Percentiles rank a stretch among this genome's conserved stretches.
Conservation (phyloP, 345 rosid species). For the Mercurialis annua region DNA sequence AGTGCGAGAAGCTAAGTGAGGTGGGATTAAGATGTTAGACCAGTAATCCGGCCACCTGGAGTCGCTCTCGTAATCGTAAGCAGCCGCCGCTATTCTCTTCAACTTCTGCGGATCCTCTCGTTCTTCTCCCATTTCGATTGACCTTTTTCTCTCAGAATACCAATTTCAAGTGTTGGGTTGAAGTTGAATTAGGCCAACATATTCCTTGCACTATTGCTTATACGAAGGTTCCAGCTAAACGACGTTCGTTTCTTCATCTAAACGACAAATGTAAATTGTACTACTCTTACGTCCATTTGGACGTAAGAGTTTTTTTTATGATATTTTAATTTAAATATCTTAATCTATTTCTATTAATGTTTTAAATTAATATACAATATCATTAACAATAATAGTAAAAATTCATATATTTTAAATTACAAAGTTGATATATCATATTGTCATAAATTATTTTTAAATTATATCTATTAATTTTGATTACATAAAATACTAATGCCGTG, state of each 20-base stretch:
- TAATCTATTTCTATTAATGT: too few relatives aligned
- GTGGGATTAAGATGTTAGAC: conserved; percentile 91
- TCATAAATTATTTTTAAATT: too few relatives aligned
- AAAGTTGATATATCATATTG: too few relatives aligned
- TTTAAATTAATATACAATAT: too few relatives aligned
- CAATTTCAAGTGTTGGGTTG: neutral
- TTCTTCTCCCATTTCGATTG: conserved; percentile 51
- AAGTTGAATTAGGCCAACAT: conserved; percentile 1
- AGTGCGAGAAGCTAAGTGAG: conserved; percentile 80
- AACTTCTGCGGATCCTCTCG: conserved; percentile 81
- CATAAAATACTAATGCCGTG: too few relatives aligned
- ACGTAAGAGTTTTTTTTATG: too few relatives aligned
- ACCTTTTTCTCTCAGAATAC: neutral
- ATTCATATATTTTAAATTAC: too few relatives aligned
- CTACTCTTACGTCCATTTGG: too few relatives aligned
- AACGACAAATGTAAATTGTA: neutral
- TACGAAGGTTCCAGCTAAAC: neutral
- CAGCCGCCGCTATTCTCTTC: conserved; percentile 74
- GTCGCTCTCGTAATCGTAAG: conserved; percentile 88
- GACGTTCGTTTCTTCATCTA: neutral
- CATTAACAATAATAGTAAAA: too few relatives aligned
- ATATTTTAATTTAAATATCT: too few relatives aligned
- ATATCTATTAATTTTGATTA: too few relatives aligned
- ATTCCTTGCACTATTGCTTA: neutral
- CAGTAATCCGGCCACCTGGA: conserved; percentile 86